Conservation (phyloP, 257 asterid genomes). For the Przewalskia tangutica region DNA sequence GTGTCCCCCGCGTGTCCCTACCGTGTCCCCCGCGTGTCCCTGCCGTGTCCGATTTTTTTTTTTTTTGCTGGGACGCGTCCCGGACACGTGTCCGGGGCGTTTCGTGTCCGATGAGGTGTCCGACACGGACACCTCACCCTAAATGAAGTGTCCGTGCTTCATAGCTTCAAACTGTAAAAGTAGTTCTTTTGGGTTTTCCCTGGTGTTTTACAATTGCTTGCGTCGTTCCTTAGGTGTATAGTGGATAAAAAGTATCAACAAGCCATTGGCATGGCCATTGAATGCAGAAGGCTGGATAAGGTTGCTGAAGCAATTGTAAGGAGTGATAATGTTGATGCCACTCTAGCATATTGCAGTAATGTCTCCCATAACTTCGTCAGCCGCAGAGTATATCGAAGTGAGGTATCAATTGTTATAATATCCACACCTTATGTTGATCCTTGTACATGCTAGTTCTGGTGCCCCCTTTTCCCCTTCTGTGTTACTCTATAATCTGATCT, state of each 20-base stretch:
- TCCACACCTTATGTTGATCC: neutral
- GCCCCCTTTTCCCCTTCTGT: neutral
- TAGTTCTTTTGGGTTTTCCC: neutral
- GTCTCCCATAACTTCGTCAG: slow-evolving; percentile 65
- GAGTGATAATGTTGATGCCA: slow-evolving; percentile 72
- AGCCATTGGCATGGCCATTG: slow-evolving; percentile 88
- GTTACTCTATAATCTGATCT: neutral
- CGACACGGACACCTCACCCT: too few species aligned
- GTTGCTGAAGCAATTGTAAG: slow-evolving; percentile 64
- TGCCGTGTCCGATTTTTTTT: too few species aligned
- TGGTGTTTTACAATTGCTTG: slow-evolving; percentile 1
- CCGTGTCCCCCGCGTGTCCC: too few species aligned
- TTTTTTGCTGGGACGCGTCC: too few species aligned
- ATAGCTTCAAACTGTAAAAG: neutral
- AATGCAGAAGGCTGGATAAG: slow-evolving; percentile 87
- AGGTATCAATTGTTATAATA: slow-evolving; percentile 36
- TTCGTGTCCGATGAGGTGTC: too few species aligned
- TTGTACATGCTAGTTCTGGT: neutral
- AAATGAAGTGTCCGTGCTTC: too few species aligned
- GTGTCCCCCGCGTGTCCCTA: too few species aligned
- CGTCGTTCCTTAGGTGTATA: slow-evolving; percentile 47
- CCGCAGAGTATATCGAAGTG: slow-evolving; percentile 76
- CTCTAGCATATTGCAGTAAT: slow-evolving; percentile 69
- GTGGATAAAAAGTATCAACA: slow-evolving; percentile 73
- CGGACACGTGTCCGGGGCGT: too few species aligned